Conservation (phyloP, 2,329 filamentous ascomycete species). For the Penicillium rolfsii region DNA sequence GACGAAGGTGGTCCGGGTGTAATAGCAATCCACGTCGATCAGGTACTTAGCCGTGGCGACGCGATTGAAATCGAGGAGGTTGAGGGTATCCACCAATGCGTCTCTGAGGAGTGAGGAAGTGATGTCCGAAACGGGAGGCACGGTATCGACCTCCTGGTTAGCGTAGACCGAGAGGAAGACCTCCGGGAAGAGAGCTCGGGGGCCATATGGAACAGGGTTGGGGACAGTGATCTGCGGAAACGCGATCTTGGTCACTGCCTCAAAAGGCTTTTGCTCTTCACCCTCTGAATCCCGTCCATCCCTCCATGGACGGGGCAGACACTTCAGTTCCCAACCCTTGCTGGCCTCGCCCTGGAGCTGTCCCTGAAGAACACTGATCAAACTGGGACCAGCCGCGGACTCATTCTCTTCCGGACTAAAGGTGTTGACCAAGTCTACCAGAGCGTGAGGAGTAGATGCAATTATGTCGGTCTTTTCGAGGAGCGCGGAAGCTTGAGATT, state of each 20-base stretch:
- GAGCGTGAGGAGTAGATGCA: slow-evolving; percentile 79
- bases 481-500: slow-evolving; percentile 73
- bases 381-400: slow-evolving; percentile 66
- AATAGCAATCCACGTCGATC: slow-evolving; percentile 94
- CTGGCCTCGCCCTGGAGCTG: slow-evolving; percentile 79
- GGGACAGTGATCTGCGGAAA: slow-evolving; percentile 79
- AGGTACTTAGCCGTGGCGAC: slow-evolving; percentile 83
- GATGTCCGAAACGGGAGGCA: slow-evolving; percentile 75
- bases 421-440: slow-evolving; percentile 85
- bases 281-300: slow-evolving; percentile 39
- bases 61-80: slow-evolving; percentile 89
- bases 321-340: slow-evolving; percentile 73
- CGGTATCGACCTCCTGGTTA: slow-evolving; percentile 84
- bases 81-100: slow-evolving; percentile 87
- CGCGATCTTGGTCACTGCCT: slow-evolving; percentile 68
- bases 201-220: slow-evolving; percentile 71
- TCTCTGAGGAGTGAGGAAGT: slow-evolving; percentile 84
- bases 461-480: slow-evolving; percentile 96
- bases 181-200: slow-evolving; percentile 82
- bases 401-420: slow-evolving; percentile 68
- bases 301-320: slow-evolving; percentile 62
- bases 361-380: slow-evolving; percentile 80
- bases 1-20: slow-evolving; percentile 84
- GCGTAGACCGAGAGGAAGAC: slow-evolving; percentile 91
- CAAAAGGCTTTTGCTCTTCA: slow-evolving; percentile 61